Conservation (phyloP, 805 yeast genomes). For the Candida pseudofarinosa region DNA sequence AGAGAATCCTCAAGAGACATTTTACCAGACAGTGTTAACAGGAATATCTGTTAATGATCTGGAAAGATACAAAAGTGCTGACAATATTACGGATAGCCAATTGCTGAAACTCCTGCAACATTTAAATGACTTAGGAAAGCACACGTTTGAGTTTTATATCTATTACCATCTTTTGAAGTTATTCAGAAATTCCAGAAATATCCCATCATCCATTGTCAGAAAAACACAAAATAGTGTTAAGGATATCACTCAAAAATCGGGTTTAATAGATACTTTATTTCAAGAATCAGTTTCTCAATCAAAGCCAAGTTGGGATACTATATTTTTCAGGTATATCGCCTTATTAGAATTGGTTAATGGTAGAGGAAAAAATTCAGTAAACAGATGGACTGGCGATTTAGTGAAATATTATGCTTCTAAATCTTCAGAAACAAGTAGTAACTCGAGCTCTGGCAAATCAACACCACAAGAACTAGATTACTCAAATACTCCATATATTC, state of each 20-base stretch:
- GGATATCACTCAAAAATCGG: slow-evolving; percentile 3
- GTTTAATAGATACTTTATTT: background rate
- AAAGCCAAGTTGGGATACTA: background rate
- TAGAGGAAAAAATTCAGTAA: background rate
- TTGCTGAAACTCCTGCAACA: too few relatives aligned
- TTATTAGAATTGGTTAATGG: slow-evolving; percentile 3
- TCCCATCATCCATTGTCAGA: background rate
- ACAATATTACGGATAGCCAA: too few relatives aligned
- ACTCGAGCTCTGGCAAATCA: background rate
- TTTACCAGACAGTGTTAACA: slow-evolving; percentile 1
- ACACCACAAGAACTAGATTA: background rate
- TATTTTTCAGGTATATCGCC: slow-evolving; percentile 6
- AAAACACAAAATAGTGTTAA: background rate
- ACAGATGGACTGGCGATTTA: slow-evolving; percentile 1
- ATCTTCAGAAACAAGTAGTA: background rate
- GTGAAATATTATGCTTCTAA: background rate
- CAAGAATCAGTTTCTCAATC: background rate
- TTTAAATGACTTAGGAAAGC: slow-evolving; percentile 2
- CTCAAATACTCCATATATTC: background rate
- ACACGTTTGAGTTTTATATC: slow-evolving; percentile 6
- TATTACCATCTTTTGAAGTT: background rate
- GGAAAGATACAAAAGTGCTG: too few relatives aligned
- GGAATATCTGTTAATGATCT: too few relatives aligned
- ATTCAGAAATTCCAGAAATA: background rate
- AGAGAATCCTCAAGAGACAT: background rate